These are phyloP conservation scores for Solanum hybrid DNA, from an alignment of 305 asterid species.

Conservation along the genomic window DNA sequence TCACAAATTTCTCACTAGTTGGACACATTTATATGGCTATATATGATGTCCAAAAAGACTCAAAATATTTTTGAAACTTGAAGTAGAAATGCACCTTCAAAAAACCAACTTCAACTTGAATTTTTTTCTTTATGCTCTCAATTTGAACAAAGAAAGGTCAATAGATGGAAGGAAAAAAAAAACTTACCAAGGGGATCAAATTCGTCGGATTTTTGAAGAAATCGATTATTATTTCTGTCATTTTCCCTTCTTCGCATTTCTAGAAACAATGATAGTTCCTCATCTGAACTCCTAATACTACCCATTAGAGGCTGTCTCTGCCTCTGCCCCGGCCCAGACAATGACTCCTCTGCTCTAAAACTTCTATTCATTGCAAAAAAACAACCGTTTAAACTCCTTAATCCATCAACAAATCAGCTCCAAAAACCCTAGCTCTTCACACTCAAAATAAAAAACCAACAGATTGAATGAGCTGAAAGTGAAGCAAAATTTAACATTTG, in stretches of 20 bases:
- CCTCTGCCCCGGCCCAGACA: slow-evolving; percentile 5
- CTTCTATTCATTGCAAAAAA: slow-evolving; percentile 71
- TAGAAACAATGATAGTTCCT: slow-evolving; percentile 78
- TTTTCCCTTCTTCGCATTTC: slow-evolving; percentile 93
- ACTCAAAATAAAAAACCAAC: not conserved
- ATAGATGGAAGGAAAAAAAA: not conserved
- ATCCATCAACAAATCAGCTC: not conserved
- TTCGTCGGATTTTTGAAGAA: slow-evolving; percentile 68
- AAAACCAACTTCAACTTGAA: not conserved
- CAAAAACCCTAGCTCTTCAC: slow-evolving; percentile 31
- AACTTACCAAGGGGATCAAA: slow-evolving; percentile 68
- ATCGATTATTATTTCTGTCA: slow-evolving; percentile 48
- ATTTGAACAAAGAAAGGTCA: not conserved
- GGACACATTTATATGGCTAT: not conserved
- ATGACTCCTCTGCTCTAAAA: slow-evolving; percentile 62
- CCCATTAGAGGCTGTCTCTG: slow-evolving; percentile 31
- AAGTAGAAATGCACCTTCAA: not conserved
- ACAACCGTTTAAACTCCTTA: slow-evolving; percentile 10
- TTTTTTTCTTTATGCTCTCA: not conserved
- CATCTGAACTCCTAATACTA: slow-evolving; percentile 65
- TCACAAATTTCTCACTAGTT: not conserved
- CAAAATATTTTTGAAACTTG: not conserved
- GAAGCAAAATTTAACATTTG: not conserved
- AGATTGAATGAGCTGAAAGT: not conserved
- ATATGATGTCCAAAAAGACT: not conserved